These are phyloP conservation scores for Phialophora chinensis DNA, from an alignment of 2,329 filamentous ascomycete species.

Conservation along the genomic window DNA sequence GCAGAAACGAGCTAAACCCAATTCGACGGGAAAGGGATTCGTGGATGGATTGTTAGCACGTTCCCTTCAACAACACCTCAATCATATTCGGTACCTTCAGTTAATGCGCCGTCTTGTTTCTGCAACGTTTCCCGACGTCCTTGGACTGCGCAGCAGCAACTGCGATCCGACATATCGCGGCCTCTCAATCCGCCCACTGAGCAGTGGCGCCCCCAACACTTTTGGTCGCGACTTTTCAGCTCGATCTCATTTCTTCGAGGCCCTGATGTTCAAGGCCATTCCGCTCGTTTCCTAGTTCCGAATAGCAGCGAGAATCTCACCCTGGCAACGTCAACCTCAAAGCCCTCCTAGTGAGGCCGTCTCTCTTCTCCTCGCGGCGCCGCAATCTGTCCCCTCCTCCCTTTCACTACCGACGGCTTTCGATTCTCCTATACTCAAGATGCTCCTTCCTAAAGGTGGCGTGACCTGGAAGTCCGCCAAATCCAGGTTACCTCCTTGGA, in stretches of 20 bases:
- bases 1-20: constrained; percentile 1
- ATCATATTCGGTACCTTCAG: background rate
- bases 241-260: constrained; percentile 19
- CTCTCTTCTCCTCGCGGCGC: constrained; percentile 2
- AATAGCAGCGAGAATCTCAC: constrained; percentile 12
- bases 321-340: constrained; percentile 31
- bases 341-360: constrained; percentile 32
- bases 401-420: constrained; percentile 12
- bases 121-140: background rate
- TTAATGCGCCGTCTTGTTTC: background rate
- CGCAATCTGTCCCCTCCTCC: constrained; percentile 12
- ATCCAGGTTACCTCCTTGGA: constrained; percentile 76
- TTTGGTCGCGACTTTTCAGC: constrained; percentile 3
- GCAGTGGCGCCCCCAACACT: constrained; percentile 1
- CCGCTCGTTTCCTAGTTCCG: constrained; percentile 29
- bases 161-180: background rate
- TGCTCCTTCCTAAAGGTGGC: constrained; percentile 90
- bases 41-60: background rate
- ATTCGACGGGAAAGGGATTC: background rate
- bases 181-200: background rate
- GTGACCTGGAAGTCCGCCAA: constrained; percentile 91
- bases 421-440: constrained; percentile 50
- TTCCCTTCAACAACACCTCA: background rate
- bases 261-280: constrained; percentile 28
- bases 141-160: background rate